Percentiles rank a stretch among this genome's conserved stretches.
Conservation (phyloP, 2,329 filamentous ascomycete species). For the Alternaria postmessia region DNA sequence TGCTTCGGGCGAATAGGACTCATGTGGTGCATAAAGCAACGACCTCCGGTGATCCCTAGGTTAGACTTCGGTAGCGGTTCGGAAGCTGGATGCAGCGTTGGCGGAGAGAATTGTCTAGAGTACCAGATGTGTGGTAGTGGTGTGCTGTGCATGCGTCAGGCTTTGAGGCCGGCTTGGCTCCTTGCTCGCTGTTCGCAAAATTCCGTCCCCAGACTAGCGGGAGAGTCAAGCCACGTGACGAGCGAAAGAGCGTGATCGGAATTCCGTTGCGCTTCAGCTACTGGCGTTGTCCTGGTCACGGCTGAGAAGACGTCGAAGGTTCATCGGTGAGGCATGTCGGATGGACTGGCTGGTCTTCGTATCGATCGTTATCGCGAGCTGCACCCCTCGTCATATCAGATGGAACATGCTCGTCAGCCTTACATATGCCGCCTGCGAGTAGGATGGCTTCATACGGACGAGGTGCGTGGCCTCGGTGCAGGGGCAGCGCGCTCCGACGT, state of each 20-base stretch:
- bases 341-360: background rate
- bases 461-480: conserved; percentile 28
- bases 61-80: conserved; percentile 12
- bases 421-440: conserved; percentile 14
- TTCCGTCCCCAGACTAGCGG: background rate
- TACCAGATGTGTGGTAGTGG: background rate
- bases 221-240: conserved; percentile 4
- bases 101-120: background rate
- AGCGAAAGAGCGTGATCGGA: background rate
- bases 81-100: conserved; percentile 1
- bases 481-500: conserved; percentile 31
- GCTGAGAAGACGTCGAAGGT: background rate
- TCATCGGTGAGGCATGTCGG: background rate
- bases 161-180: background rate
- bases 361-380: conserved; percentile 6
- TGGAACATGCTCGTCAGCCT: conserved; percentile 26
- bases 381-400: conserved; percentile 11
- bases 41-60: conserved; percentile 13
- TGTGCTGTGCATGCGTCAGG: background rate
- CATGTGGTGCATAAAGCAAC: conserved; percentile 28
- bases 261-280: background rate
- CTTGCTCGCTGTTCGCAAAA: background rate
- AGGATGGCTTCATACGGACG: conserved; percentile 22
- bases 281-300: background rate
- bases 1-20: conserved; percentile 15